Evolutionary conservation across 495 filamentous ascomycete genomes (phyloP), one percentile per base, ranked within the genome.

Genomic region (Aspergillus olivimuriae): DNA sequence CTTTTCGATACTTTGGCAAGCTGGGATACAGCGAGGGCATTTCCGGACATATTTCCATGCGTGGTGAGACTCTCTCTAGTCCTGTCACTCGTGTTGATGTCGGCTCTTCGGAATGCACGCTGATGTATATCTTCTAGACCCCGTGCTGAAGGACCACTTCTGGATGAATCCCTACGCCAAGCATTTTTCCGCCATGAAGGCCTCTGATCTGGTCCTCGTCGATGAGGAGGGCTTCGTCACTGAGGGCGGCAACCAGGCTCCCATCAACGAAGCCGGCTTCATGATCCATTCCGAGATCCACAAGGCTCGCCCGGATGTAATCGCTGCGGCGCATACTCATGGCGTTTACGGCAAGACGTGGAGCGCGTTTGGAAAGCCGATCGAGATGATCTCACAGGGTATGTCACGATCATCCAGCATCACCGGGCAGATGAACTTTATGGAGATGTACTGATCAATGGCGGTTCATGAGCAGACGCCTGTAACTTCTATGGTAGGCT

Each of bases 1-100:
- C 81, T n/a, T 87, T 82, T 52, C 75, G 81, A 3, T 74, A 81
- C 56, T 87, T 86, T 50, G 82, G 80, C 11, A 80, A 80, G 46
- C 64, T 77, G 23, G 82, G 82, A 4, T 86, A 84, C 51, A 81
- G 80, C 40, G 83, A 86, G 50, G 83, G 83, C 3, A 74, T 85
- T 34, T 81, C 81, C 9, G 78, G 81, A 2, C 81, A 85, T 53
- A 79, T 77, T 44, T 77, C 62, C 20, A 69, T 77, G 56, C 55
- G 69, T 46, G 69, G 66, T 69, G 52, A 14, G 47, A 36, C 14
- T 26, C 16, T 7, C n/a, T n/a, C n/a, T n/a, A n/a, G n/a, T n/a
- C n/a, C n/a, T n/a, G n/a, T 8, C 15, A 21, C 15, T 17, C 35
- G n/a, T 23, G 17, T 12, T 34, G 5, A 5, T n/a, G 9, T 15